These are phyloP conservation scores for Spergularia bocconei DNA, from an alignment of 148 eudicot species.

Conservation along the genomic window DNA sequence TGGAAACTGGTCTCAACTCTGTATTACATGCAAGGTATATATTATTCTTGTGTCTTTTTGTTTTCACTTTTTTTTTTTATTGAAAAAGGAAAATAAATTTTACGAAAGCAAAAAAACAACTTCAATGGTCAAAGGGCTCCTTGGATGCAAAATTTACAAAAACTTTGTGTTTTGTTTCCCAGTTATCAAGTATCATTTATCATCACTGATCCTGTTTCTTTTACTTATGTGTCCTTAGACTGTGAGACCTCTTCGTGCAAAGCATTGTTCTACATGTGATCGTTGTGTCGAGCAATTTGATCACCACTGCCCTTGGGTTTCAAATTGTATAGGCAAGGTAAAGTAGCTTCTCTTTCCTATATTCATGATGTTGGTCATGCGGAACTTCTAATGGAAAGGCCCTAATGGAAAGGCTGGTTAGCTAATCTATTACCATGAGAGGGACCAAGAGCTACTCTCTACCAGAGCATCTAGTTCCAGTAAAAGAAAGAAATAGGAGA, in stretches of 20 bases:
- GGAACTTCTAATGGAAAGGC: too few species aligned
- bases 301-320: constrained; percentile 99
- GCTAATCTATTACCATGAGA: too few species aligned
- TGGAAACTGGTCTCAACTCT: constrained; percentile 99
- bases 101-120: too few species aligned
- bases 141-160: background rate
- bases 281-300: constrained; percentile 99
- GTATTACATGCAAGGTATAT: constrained; percentile 91
- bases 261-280: constrained; percentile 98
- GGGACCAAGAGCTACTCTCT: too few species aligned
- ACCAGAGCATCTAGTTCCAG: too few species aligned
- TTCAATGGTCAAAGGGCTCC: too few species aligned
- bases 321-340: constrained; percentile 97
- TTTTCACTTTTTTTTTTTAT: too few species aligned
- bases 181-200: constrained; percentile 6
- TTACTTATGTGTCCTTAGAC: constrained; percentile 44
- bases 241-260: constrained; percentile 96
- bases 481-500: too few species aligned
- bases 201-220: constrained; percentile 13
- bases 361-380: background rate
- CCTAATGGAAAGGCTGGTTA: too few species aligned
- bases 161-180: constrained; percentile 2
- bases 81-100: too few species aligned
- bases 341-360: background rate
- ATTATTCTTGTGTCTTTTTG: too few species aligned